Conservation (phyloP, 805 yeast species). For the Wickerhamomyces subpelliculosus region DNA sequence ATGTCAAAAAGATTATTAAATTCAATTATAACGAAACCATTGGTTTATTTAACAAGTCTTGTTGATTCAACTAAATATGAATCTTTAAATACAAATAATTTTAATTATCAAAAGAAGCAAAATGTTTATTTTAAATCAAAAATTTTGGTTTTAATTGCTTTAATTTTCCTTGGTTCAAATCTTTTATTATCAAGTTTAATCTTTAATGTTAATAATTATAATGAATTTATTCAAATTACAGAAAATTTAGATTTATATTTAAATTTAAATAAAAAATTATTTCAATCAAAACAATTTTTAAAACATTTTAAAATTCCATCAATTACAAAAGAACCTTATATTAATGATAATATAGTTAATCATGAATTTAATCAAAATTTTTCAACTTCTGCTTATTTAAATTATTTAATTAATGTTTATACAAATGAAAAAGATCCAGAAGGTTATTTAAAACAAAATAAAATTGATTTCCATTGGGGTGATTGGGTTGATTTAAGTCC, state of each 20-base stretch:
- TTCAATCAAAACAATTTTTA: conserved; percentile 13
- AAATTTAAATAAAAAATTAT: conserved; percentile 13
- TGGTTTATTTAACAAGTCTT: not conserved
- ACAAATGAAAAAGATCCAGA: conserved; percentile 12
- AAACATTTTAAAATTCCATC: conserved; percentile 10
- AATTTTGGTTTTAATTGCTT: conserved; percentile 14
- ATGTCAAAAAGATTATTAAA: not conserved
- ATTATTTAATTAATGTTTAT: conserved; percentile 7
- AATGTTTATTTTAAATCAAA: conserved; percentile 18
- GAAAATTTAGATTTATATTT: conserved; percentile 13
- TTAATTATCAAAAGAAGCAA: conserved; percentile 2
- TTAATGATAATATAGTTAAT: conserved; percentile 1
- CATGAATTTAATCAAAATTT: conserved; percentile 12
- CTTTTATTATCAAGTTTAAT: conserved; percentile 13
- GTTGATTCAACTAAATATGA: not conserved
- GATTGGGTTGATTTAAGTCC: conserved; percentile 24
- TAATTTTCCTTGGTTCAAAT: conserved; percentile 15
- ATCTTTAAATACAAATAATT: not conserved
- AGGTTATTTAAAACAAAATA: conserved; percentile 4
- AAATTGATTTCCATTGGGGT: conserved; percentile 25
- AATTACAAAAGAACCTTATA: not conserved
- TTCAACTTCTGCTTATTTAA: conserved; percentile 12
- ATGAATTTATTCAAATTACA: conserved; percentile 11
- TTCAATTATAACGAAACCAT: not conserved
- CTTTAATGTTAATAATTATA: conserved; percentile 15